These are phyloP conservation scores for Raphanus sativus DNA, from an alignment of 345 rosid species.

Conservation along the genomic window DNA sequence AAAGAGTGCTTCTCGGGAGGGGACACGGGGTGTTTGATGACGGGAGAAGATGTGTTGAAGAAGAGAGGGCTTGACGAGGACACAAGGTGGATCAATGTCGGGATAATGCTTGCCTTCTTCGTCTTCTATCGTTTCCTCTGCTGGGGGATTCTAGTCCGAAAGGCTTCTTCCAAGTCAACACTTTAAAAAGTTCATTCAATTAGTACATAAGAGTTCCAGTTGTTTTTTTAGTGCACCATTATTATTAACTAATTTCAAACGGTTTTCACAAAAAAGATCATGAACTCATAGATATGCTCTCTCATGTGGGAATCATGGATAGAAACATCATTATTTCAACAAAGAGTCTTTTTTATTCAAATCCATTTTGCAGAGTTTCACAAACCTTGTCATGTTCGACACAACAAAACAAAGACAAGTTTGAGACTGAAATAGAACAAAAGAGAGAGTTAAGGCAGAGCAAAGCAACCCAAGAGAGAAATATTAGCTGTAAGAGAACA, in stretches of 20 bases:
- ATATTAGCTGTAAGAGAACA: conserved; percentile 5
- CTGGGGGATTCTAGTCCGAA: conserved; percentile 69
- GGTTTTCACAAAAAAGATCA: not conserved
- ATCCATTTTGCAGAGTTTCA: conserved; percentile 4
- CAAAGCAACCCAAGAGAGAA: conserved; percentile 1
- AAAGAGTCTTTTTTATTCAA: conserved; percentile 19
- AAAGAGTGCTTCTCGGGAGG: conserved; percentile 54
- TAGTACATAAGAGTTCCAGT: not conserved
- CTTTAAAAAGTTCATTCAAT: not conserved
- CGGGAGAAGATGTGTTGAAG: conserved; percentile 69
- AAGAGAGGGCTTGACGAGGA: conserved; percentile 74
- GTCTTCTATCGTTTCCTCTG: conserved; percentile 74
- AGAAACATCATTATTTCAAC: not conserved
- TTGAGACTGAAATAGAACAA: conserved; percentile 6
- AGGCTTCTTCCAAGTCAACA: conserved; percentile 70
- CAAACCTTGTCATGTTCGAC: conserved; percentile 4
- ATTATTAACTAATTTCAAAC: not conserved
- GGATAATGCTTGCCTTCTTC: conserved; percentile 85
- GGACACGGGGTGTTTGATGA: conserved; percentile 47
- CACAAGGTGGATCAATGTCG: conserved; percentile 73
- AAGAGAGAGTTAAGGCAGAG: not conserved
- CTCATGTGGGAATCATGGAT: not conserved
- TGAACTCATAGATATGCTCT: not conserved
- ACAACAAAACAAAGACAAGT: conserved; percentile 21
- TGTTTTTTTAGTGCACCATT: not conserved